Evolutionary conservation across 352 stramenopile species (phyloP), one percentile per base, ranked within the genome.

Genomic region (Globisporangium apiculatum): DNA sequence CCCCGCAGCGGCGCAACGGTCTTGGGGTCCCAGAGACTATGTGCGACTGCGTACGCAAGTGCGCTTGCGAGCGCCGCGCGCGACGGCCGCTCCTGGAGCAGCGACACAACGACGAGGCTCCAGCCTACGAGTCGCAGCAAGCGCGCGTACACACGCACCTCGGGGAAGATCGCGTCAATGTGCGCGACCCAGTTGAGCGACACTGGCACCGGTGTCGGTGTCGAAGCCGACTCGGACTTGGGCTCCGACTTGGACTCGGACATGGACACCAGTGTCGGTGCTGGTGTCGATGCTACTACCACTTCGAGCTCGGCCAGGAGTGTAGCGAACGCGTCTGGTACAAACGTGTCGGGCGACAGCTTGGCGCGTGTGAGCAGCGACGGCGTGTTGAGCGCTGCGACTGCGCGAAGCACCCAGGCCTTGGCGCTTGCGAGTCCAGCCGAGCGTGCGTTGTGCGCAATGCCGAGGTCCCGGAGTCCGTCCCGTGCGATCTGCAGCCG

Each of bases 11-110:
- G 77, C 0, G 64, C 54, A 11, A 93, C 54, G 6, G 72, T 79
- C 57, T 88, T 92, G 48, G 71, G 68, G 4, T 93, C 84, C 68
- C 83, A 89, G 14, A 94, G 54, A 43, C 69, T 72, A 58, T 91
- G 65, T 24, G 83, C 60, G 1, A 59, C 66, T 4, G 84, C 82
- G 63, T 89, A 89, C 37, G 69, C 59, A 56, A 95, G 82, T 9
- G 78, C 77, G 10, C 71, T 61, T 35, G 68, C 79, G 12, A 95
- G 57, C 0, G 71, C 74, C 46, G 78, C 63, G 45, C 85, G 79
- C 43, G 83, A 89, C 15, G 86, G 86, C 0, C 80, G 73, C 59
- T 92, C 79, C 54, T 94, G 84, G 12, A 95, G 70, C 46, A 90
- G 57, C 38, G 81, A 76, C 15, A 88, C 78, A 4, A 87, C 80